Base-by-base conservation (phyloP, 345 rosid genomes). In the Populus tremula region DNA sequence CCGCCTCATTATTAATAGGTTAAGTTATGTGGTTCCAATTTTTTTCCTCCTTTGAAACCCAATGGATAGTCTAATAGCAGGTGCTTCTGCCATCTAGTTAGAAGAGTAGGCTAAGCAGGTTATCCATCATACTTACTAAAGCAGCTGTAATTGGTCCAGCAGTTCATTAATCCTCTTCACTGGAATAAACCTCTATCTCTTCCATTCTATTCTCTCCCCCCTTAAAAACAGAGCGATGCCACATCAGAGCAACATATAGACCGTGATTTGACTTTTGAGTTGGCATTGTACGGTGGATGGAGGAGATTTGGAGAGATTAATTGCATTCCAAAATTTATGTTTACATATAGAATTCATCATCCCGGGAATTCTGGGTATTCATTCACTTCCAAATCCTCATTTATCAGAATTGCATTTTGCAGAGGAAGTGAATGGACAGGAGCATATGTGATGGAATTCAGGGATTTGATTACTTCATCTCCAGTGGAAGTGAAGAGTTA, bases 401-500 rank as follows among this genome's bases (percentile, higher is more conserved):
- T 23, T 23, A 69, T 79, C 65, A 49, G 62, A 75, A 43, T 75
- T 71, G 21, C 23, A 43, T 80, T 81, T 77, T 81, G 64, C 78
- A 93, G 98, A 77, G 94, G 96, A 83, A 89, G 89, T 77, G 84
- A 90, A 78, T 95, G 98, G 99, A 93, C 99, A 25, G 99, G 98
- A 80, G 89, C 80, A 49, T 93, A 96, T 72, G 79, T 91, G 49
- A 88, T 89, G 92, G 94, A 88, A 69, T 96, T 93, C 78, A 85
- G 81, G 82, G 94, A 93, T 84, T 84, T 92, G 81, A 83, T 96
- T 36, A 80, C 70, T 81, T 86, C 83, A 39, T 79, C 84, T 66
- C 86, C 85, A 39, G 69, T 71, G 70, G 82, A 90, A 80, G 86
- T 13, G 47, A 71, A 13, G 49, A 79, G 73, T n/a, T 87, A 82